Evolutionary conservation across 2,329 filamentous ascomycete genomes (phyloP).

Genomic region (Fusarium sp.): DNA sequence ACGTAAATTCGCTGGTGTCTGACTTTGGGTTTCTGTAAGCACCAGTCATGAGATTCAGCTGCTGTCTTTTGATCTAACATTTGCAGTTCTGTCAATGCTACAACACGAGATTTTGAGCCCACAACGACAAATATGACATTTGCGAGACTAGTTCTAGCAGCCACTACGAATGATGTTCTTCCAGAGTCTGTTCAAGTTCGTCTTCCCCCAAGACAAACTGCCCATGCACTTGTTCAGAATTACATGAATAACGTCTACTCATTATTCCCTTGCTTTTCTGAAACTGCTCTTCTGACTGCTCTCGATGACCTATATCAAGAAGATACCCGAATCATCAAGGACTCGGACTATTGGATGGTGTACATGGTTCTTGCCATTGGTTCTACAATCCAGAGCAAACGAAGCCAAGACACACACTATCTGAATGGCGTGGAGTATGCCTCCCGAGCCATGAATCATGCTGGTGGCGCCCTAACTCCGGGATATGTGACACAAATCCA

Average conservation of each 20-base stretch:
- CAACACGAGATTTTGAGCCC: constrained; percentile 92
- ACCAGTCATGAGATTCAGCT: neutral
- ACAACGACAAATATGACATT: constrained; percentile 93
- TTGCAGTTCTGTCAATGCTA: constrained; percentile 90
- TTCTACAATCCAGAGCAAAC: constrained; percentile 80
- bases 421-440: constrained; percentile 69
- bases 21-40: constrained; percentile 91
- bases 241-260: constrained; percentile 88
- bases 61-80: constrained; percentile 16
- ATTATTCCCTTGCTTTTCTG: constrained; percentile 86
- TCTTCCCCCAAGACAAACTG: constrained; percentile 80
- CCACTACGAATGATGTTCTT: constrained; percentile 80
- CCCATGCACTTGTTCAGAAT: constrained; percentile 80
- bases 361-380: constrained; percentile 92
- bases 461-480: constrained; percentile 87
- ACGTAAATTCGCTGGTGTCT: constrained; percentile 92
- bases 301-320: constrained; percentile 87
- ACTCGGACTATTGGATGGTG: constrained; percentile 86
- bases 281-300: constrained; percentile 82
- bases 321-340: constrained; percentile 72
- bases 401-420: constrained; percentile 76
- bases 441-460: constrained; percentile 78
- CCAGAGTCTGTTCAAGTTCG: constrained; percentile 72
- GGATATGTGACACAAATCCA: constrained; percentile 90
- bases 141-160: constrained; percentile 88